Conservation (phyloP, 148 eudicot genomes). For the Arctostaphylos glauca region DNA sequence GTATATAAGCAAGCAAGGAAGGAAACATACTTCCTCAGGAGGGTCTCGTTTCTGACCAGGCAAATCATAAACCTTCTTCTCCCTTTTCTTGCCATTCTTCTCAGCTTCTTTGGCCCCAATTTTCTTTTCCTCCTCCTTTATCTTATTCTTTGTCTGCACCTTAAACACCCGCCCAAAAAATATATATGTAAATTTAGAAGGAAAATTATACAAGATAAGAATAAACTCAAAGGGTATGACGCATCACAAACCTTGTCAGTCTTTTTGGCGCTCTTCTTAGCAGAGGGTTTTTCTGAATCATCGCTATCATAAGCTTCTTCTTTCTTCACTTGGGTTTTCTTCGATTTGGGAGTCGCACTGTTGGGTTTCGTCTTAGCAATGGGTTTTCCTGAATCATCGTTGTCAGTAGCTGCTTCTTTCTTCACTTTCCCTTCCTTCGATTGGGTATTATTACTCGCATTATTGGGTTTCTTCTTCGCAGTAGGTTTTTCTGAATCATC, state of each 20-base stretch:
- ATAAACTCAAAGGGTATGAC: no score
- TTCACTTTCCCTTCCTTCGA: no score
- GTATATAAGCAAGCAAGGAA: not conserved
- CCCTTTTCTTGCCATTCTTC: slow-evolving; percentile 46
- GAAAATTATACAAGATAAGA: no score
- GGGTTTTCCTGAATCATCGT: not conserved
- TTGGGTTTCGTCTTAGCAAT: not conserved
- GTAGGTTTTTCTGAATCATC: slow-evolving; percentile 28
- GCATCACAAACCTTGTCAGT: slow-evolving; percentile 31
- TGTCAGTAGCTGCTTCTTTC: no score
- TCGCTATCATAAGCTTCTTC: slow-evolving; percentile 8
- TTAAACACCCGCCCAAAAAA: not conserved
- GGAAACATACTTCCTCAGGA: slow-evolving; percentile 66
- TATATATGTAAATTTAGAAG: not conserved
- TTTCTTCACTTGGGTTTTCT: not conserved
- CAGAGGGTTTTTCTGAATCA: slow-evolving; percentile 23
- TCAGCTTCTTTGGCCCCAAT: slow-evolving; percentile 26
- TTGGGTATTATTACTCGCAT: no score
- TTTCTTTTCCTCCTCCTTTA: slow-evolving; percentile 26
- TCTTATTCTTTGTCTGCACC: slow-evolving; percentile 39
- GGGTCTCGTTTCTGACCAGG: slow-evolving; percentile 92
- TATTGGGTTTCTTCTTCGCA: slow-evolving; percentile 20
- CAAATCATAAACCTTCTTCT: slow-evolving; percentile 65
- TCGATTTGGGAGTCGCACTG: not conserved
- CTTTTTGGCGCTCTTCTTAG: slow-evolving; percentile 26